phyloP scores from a whole-genome alignment of 768 basidiomycete genomes.

The Auricularia auricula-judae region DNA sequence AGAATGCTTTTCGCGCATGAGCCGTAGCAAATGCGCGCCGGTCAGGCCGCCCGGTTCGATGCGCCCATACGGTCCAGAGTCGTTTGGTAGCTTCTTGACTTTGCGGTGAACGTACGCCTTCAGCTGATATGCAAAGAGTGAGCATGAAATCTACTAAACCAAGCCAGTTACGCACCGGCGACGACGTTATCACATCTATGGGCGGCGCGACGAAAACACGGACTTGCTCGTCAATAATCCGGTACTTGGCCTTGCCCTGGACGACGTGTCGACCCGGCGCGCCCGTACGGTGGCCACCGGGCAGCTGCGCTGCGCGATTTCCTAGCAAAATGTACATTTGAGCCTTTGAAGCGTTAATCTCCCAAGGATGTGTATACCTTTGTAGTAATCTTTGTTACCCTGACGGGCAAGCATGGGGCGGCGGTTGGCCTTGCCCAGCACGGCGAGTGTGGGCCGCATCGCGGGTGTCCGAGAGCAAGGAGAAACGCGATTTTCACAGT shows the following conservation, averaged over 20 bases:
- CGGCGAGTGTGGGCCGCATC: constrained; percentile 62
- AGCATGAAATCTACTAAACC: background rate
- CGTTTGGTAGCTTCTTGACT: constrained; percentile 16
- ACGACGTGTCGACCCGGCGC: constrained; percentile 81
- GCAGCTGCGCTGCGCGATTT: constrained; percentile 71
- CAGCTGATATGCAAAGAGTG: constrained; percentile 30
- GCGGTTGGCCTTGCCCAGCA: constrained; percentile 76
- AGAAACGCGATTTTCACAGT: too few relatives aligned
- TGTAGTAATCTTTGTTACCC: constrained; percentile 95
- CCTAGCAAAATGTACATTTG: constrained; percentile 31
- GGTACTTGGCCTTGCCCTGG: constrained; percentile 62
- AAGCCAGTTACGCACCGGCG: constrained; percentile 35
- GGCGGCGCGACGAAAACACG: constrained; percentile 77
- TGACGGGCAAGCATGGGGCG: constrained; percentile 73
- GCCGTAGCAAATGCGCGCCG: background rate
- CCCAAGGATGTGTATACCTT: constrained; percentile 28
- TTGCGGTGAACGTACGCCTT: constrained; percentile 54
- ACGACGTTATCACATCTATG: constrained; percentile 45
- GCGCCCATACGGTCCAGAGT: background rate
- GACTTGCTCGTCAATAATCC: constrained; percentile 72
- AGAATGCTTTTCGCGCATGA: background rate
- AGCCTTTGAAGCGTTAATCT: background rate
- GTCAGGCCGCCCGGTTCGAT: background rate
- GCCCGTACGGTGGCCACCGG: constrained; percentile 78
- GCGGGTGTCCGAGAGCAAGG: background rate